Conservation (phyloP, 2,329 filamentous ascomycete genomes). For the Pestalotiopsis sp. region DNA sequence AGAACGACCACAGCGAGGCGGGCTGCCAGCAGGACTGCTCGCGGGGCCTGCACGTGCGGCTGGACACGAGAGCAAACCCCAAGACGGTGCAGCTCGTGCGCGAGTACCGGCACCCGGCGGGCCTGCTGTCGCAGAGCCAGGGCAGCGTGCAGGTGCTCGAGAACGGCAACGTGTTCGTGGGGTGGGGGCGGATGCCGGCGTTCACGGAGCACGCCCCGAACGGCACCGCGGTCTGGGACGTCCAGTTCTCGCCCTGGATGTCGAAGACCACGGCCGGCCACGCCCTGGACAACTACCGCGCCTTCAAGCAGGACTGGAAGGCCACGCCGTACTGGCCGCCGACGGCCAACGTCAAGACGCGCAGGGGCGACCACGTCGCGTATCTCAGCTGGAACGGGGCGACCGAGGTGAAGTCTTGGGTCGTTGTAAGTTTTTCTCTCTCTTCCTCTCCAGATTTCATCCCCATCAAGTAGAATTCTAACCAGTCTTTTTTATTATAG, state of each 20-base stretch:
- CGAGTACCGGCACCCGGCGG: constrained; percentile 15
- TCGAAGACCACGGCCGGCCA: constrained; percentile 6
- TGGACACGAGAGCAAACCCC: constrained; percentile 10
- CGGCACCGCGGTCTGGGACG: constrained; percentile 6
- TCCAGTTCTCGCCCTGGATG: constrained; percentile 16
- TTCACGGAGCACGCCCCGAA: constrained; percentile 4
- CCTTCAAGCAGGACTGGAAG: constrained; percentile 16
- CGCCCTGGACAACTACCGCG: constrained; percentile 15
- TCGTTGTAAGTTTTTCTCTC: constrained; percentile 11
- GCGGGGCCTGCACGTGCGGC: constrained; percentile 11
- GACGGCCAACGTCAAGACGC: constrained; percentile 9
- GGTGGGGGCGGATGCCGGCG: constrained; percentile 2
- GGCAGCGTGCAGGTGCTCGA: constrained; percentile 7
- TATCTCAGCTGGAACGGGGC: constrained; percentile 17
- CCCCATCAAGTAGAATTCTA: neutral
- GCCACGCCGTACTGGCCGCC: constrained; percentile 16
- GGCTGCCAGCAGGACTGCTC: constrained; percentile 15
- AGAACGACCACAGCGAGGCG: constrained; percentile 6
- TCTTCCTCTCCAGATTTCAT: neutral
- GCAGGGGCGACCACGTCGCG: constrained; percentile 5
- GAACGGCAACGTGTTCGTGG: constrained; percentile 5
- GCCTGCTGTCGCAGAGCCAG: constrained; percentile 7
- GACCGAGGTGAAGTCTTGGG: constrained; percentile 17
- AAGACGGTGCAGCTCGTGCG: constrained; percentile 14
- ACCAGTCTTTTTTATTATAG: neutral